Evolutionary conservation across 371 early-diverging fungal species (phyloP).

Genomic region (Entomophthora muscae): DNA sequence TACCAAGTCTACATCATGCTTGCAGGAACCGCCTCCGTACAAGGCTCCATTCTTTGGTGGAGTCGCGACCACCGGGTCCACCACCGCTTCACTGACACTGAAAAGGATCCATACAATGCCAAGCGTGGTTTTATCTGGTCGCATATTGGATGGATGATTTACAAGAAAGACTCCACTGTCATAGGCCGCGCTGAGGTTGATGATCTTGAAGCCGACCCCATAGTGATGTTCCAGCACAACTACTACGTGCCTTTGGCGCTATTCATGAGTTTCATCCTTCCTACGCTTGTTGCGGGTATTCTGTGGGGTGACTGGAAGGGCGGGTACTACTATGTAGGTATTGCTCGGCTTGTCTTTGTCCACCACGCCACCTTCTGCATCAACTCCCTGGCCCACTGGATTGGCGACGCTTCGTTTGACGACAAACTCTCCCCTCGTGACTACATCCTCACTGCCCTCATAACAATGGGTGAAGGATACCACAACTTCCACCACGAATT

Average conservation of each 20-base stretch:
- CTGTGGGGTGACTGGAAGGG: slow-evolving; percentile 85
- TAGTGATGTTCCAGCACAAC: slow-evolving; percentile 70
- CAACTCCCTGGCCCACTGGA: slow-evolving; percentile 69
- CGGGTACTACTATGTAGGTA: slow-evolving; percentile 71
- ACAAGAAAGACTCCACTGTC: slow-evolving; percentile 44
- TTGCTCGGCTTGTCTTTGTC: slow-evolving; percentile 59
- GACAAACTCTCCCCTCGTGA: slow-evolving; percentile 66
- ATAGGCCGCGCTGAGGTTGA: slow-evolving; percentile 67
- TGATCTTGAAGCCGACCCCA: slow-evolving; percentile 60
- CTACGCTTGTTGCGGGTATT: slow-evolving; percentile 61
- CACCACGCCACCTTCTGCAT: slow-evolving; percentile 93
- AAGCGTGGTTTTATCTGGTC: slow-evolving; percentile 69
- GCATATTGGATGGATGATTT: slow-evolving; percentile 84
- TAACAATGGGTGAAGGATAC: slow-evolving; percentile 71
- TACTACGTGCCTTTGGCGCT: slow-evolving; percentile 55
- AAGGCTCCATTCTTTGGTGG: slow-evolving; percentile 79
- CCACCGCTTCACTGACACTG: slow-evolving; percentile 84
- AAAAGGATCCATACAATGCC: slow-evolving; percentile 78
- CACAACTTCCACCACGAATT: slow-evolving; percentile 92
- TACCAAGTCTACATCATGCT: slow-evolving; percentile 39
- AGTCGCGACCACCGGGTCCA: slow-evolving; percentile 75
- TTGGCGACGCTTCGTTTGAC: slow-evolving; percentile 68
- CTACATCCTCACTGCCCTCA: slow-evolving; percentile 58
- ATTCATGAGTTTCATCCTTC: slow-evolving; percentile 51
- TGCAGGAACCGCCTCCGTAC: slow-evolving; percentile 54